Evolutionary conservation across 2,329 filamentous ascomycete species (phyloP).

Genomic region (Venturia carpophila): DNA sequence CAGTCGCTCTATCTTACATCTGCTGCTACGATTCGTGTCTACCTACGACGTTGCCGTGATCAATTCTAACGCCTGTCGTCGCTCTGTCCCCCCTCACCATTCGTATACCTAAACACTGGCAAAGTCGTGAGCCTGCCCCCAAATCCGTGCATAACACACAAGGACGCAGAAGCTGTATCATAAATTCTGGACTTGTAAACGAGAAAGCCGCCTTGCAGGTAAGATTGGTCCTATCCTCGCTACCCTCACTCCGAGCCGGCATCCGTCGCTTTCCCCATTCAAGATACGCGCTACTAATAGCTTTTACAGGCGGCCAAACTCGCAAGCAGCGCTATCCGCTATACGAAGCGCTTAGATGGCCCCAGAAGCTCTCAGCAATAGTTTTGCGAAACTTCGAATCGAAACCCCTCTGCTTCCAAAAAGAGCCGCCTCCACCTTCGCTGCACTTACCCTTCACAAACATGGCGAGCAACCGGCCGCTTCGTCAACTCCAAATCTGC

Average conservation of each 20-base stretch:
- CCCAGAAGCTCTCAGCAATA: constrained; percentile 3
- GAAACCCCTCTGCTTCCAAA: background rate
- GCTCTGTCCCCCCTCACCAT: background rate
- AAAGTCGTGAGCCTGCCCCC: background rate
- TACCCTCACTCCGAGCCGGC: background rate
- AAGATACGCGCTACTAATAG: background rate
- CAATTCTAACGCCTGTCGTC: background rate
- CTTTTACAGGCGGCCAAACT: background rate
- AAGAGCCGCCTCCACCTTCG: constrained; percentile 15
- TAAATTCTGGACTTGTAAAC: background rate
- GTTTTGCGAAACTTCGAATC: constrained; percentile 9
- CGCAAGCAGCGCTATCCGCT: background rate
- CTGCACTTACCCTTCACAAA: constrained; percentile 12
- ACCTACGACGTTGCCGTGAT: background rate
- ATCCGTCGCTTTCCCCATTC: background rate
- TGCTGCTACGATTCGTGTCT: background rate
- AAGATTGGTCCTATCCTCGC: background rate
- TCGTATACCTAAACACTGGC: background rate
- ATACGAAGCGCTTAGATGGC: constrained; percentile 6
- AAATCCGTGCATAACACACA: background rate
- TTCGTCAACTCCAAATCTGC: background rate
- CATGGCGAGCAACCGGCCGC: constrained; percentile 4
- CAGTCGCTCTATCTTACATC: background rate
- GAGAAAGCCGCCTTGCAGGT: background rate
- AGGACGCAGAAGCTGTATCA: background rate